Percentiles rank a stretch among this genome's conserved stretches.
Evolutionary conservation across 495 filamentous ascomycete species (phyloP).

Genomic region (Sporormia fimetaria): DNA sequence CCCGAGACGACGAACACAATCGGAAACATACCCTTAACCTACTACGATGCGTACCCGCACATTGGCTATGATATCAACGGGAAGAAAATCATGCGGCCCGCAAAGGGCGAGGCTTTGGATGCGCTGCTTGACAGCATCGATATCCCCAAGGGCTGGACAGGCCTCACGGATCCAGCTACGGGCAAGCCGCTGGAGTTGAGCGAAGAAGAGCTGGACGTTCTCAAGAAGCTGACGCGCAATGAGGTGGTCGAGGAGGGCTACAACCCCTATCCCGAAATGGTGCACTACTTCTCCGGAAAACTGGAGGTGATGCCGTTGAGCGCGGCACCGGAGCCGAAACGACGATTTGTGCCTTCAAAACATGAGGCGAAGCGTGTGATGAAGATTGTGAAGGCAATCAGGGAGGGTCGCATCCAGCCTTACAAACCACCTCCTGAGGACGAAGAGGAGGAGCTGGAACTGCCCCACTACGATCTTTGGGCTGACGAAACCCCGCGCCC

Average conservation of each 20-base stretch:
- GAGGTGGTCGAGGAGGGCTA: constrained; percentile 78
- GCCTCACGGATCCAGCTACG: constrained; percentile 82
- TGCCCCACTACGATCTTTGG: constrained; percentile 81
- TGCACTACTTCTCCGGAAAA: constrained; percentile 87
- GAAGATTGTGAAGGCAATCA: constrained; percentile 94
- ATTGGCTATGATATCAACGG: constrained; percentile 99
- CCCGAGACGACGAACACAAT: constrained; percentile 77
- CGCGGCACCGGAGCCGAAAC: constrained; percentile 88
- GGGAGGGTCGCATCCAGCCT: constrained; percentile 85
- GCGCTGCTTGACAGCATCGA: constrained; percentile 92
- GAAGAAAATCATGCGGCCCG: constrained; percentile 91
- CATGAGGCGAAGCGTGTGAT: constrained; percentile 93
- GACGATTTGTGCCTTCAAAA: constrained; percentile 93
- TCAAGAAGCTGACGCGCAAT: constrained; percentile 83
- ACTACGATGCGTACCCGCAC: constrained; percentile 95
- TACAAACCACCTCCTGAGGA: constrained; percentile 72
- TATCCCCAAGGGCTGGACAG: constrained; percentile 96
- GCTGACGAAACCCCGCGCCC: constrained; percentile 71
- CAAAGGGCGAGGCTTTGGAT: constrained; percentile 87
- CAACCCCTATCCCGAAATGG: constrained; percentile 77
- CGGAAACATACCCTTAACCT: constrained; percentile 82
- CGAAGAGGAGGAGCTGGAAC: constrained; percentile 51
- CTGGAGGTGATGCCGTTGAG: constrained; percentile 90
- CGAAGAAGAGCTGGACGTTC: constrained; percentile 75
- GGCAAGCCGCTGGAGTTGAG: constrained; percentile 83